A percentile compares a stretch with the other conserved stretches of the same genome.
Evolutionary conservation across 371 early-diverging fungal species (phyloP).

Genomic region (Mortierella sp.): DNA sequence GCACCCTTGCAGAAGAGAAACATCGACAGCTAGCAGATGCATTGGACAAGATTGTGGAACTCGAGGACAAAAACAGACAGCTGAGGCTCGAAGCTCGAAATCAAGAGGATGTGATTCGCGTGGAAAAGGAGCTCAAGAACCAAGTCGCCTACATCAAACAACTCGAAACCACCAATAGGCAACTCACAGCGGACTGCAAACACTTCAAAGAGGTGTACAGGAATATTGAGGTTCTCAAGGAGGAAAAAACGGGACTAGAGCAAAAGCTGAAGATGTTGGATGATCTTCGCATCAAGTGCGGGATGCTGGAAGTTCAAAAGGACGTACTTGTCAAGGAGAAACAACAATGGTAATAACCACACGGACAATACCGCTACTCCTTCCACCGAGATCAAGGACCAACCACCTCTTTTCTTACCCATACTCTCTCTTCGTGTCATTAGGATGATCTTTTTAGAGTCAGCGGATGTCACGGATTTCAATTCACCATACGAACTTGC

Average conservation of each 20-base stretch:
- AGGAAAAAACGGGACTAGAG: constrained; percentile 44
- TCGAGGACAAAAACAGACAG: constrained; percentile 50
- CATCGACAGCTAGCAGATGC: constrained; percentile 41
- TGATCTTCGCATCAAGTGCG: constrained; percentile 45
- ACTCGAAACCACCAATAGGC: constrained; percentile 51
- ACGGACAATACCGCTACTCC: too few relatives aligned
- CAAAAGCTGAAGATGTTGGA: constrained; percentile 43
- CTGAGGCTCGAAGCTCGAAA: constrained; percentile 24
- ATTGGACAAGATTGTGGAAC: constrained; percentile 21
- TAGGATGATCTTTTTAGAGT: constrained; percentile 47
- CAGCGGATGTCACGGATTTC: constrained; percentile 31
- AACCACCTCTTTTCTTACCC: background rate
- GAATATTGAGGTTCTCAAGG: constrained; percentile 53
- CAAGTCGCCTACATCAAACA: constrained; percentile 50
- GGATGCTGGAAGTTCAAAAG: constrained; percentile 53
- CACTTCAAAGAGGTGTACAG: constrained; percentile 54
- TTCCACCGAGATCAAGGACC: too few relatives aligned
- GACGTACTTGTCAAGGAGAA: constrained; percentile 52
- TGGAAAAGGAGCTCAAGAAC: constrained; percentile 39
- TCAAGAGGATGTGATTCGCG: constrained; percentile 33
- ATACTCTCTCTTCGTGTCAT: background rate
- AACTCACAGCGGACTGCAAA: constrained; percentile 44
- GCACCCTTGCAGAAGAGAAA: constrained; percentile 28
- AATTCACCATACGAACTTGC: constrained; percentile 47
- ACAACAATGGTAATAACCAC: constrained; percentile 54